Base-by-base conservation (phyloP, 257 asterid species). In the Solanum boliviense region DNA sequence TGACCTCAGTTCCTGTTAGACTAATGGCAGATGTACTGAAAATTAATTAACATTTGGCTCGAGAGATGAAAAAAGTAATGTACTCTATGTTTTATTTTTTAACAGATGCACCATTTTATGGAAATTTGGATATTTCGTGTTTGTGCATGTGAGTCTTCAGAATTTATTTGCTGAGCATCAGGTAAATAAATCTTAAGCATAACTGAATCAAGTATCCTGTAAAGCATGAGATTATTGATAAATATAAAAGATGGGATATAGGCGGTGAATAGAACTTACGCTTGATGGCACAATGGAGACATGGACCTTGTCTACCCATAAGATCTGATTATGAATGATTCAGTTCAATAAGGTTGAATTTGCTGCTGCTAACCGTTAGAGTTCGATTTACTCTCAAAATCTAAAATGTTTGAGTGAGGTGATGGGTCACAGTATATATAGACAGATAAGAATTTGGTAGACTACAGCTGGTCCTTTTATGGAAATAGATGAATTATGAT, bases 221-320 rank as follows among this genome's bases (percentile, higher is more conserved):
- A 32, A 72, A 86, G 21, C 73, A 35, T 86, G 6, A 52, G 46
- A 72, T 48, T 71, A 78, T 44, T 71, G 84, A 12, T 75, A 34
- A 72, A 48, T 16, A 86, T 73, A 48, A 27, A 31, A 71, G 32
- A 56, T 29, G 20, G 36, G 62, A 88, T 46, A 46, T 3, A 29
- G 35, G 38, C 12, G 67, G 84, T 56, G 48, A 62, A 25, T 3
- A 83, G 56, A 18, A 82, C 92, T 85, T 60, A 90, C 91, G 13
- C 7, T 36, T 70, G 23, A 89, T 85, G 74, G 85, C 90, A 79
- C 92, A 89, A 34, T 90, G 91, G 78, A 4, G 15, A 84, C 92
- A 88, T 27, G 89, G 91, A 21, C 92, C 91, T 58, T 72, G 62
- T 87, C 88, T 87, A 5, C 46, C 86, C 92, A 87, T 85, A n/a